phyloP scores from a whole-genome alignment of 2,329 filamentous ascomycete species.

The Ceratocystis eucalypticola region DNA sequence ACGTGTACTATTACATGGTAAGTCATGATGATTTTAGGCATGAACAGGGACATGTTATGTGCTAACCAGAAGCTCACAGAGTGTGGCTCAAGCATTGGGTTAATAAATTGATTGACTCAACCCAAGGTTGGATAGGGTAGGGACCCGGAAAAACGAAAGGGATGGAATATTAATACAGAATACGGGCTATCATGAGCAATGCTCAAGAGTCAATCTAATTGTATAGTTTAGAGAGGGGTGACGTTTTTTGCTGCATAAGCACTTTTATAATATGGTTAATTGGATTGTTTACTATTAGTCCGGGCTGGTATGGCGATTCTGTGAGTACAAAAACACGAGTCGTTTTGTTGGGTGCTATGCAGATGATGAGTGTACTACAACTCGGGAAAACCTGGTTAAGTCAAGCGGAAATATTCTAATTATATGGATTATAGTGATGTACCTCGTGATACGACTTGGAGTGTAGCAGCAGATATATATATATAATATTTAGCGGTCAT shows the following conservation, averaged over 20 bases:
- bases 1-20: constrained; percentile 41
- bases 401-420: no score
- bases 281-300: not conserved
- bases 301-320: not conserved
- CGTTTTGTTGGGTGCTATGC: no score
- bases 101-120: not conserved
- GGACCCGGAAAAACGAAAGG: not conserved
- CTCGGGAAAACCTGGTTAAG: no score
- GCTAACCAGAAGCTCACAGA: constrained; percentile 8
- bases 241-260: not conserved
- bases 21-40: constrained; percentile 17
- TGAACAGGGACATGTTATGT: not conserved
- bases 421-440: no score
- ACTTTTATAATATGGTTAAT: constrained; percentile 2
- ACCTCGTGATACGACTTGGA: no score
- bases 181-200: not conserved
- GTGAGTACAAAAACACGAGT: no score
- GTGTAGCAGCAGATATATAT: no score
- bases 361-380: no score
- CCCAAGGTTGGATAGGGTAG: not conserved
- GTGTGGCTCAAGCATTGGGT: constrained; percentile 13
- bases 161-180: not conserved
- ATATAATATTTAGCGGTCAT: no score
- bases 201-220: constrained; percentile 11
- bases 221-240: constrained; percentile 4